Evolutionary conservation across 2,329 filamentous ascomycete species (phyloP), one percentile per base, ranked within the genome.

Genomic region (Aspergillus aculeatinus): DNA sequence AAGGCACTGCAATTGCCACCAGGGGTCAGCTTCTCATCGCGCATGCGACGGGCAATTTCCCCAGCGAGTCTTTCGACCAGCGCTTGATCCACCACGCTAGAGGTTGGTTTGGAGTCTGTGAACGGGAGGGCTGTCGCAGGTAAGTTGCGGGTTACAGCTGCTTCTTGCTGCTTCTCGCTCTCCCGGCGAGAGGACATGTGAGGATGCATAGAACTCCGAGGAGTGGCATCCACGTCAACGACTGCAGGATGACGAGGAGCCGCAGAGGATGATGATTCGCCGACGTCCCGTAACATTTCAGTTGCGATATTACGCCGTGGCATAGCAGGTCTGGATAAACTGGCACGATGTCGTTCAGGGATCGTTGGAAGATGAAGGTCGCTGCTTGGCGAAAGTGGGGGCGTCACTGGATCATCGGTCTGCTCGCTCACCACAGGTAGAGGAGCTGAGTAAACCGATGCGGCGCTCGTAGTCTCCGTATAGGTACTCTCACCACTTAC

Each of bases 21-120:
- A 21, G 67, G 59, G 54, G 75, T 69, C 50, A 74, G 72, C 77
- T 96, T 95, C 77, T 96, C 91, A 67, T 96, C 91, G 66, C 94
- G 91, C 65, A 96, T 92, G 58, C 91, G 89, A 62, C 75, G 75
- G 39, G 92, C 92, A 68, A 98, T 94, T 76, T 98, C 95, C 64
- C 88, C 89, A 5, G 94, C 93, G 86, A 99, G 95, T 80, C 96
- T 76, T 68, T 78, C 76, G 55, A 81, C 77, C 68, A 78, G 74
- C 4, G 74, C 75, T 63, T 80, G 77, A 60, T 83, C 80, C n/a
- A 82, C 71, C 25, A 81, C 74, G 16, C 70, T 71, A 33, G 74
- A 69, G 25, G 65, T 65, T 9, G 63, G 50, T 5, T 65, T 68
- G 4, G 74, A 67, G n/a, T 75, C 70, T 33, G 68, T 68, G 54